A percentile compares a stretch with the other conserved stretches of the same genome.
phyloP scores from a whole-genome alignment of 805 yeast species.

The Diddensiella caesifluorescens region DNA sequence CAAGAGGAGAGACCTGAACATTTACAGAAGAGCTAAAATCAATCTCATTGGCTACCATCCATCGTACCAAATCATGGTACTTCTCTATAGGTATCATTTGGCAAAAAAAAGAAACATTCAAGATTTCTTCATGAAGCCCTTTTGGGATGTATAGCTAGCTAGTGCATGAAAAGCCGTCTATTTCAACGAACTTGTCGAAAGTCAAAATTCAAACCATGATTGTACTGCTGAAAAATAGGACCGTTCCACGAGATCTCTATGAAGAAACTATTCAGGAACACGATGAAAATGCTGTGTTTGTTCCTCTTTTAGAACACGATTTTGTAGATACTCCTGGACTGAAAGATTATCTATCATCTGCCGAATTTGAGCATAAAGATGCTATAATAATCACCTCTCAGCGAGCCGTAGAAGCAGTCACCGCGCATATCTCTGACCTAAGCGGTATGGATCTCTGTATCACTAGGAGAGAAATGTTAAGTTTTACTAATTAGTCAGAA shows the following conservation, averaged over 20 bases:
- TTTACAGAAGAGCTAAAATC: constrained; percentile 49
- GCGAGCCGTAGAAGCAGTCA: constrained; percentile 73
- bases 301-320: constrained; percentile 70
- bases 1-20: constrained; percentile 44
- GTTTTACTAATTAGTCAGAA: constrained; percentile 2
- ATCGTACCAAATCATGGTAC: constrained; percentile 36
- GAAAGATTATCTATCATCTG: constrained; percentile 39
- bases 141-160: too few species aligned
- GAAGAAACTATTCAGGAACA: constrained; percentile 37
- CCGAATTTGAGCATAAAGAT: constrained; percentile 38
- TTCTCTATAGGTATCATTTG: constrained; percentile 5
- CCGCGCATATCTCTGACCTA: not conserved
- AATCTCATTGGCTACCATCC: constrained; percentile 53
- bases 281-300: constrained; percentile 46
- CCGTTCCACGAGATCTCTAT: constrained; percentile 66
- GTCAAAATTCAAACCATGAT: constrained; percentile 11
- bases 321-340: constrained; percentile 47
- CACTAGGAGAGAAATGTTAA: not conserved
- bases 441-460: not conserved
- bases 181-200: too few species aligned
- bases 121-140: too few species aligned
- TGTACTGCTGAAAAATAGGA: constrained; percentile 64
- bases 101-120: too few species aligned
- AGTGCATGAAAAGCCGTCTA: too few species aligned
- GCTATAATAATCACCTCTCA: constrained; percentile 81